A percentile compares a stretch with the other conserved stretches of the same genome.
These are phyloP conservation scores for Pueraria montana DNA, from an alignment of 306 rosid species.

Conservation along the genomic window DNA sequence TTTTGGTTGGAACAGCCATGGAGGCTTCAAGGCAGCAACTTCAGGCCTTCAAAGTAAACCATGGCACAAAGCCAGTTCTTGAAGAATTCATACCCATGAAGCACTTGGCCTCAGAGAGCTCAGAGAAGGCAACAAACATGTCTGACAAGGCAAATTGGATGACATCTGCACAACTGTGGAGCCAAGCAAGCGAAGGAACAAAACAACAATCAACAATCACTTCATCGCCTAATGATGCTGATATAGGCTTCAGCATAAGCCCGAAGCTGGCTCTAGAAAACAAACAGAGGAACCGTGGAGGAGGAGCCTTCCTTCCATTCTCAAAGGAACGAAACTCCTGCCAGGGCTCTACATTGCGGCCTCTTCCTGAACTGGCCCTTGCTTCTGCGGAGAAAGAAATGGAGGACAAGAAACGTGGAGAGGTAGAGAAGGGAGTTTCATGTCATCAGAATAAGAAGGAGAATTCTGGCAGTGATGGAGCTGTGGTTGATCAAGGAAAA, in stretches of 20 bases:
- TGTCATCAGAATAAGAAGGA: slow-evolving; percentile 47
- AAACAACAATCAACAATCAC: slow-evolving; percentile 58
- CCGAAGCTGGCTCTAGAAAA: slow-evolving; percentile 67
- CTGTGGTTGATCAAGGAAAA: slow-evolving; percentile 63
- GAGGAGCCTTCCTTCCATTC: slow-evolving; percentile 95
- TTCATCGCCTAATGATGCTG: too few species aligned
- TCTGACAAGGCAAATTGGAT: slow-evolving; percentile 97
- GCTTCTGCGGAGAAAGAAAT: slow-evolving; percentile 54
- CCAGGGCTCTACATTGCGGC: slow-evolving; percentile 50
- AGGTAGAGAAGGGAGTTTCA: slow-evolving; percentile 48
- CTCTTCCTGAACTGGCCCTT: slow-evolving; percentile 83
- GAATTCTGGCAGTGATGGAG: slow-evolving; percentile 48
- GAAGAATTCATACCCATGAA: slow-evolving; percentile 97
- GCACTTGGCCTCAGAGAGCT: slow-evolving; percentile 66
- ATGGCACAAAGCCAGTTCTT: slow-evolving; percentile 77
- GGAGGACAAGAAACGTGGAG: slow-evolving; percentile 63
- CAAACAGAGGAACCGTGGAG: slow-evolving; percentile 71
- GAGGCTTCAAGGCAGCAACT: slow-evolving; percentile 91
- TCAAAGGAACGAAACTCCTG: slow-evolving; percentile 67
- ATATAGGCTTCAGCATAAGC: slow-evolving; percentile 70
- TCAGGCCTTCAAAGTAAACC: slow-evolving; percentile 65
- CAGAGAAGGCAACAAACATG: slow-evolving; percentile 61
- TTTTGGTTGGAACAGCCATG: slow-evolving; percentile 65
- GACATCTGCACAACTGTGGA: slow-evolving; percentile 97
- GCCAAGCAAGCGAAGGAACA: slow-evolving; percentile 78